Base-by-base conservation (phyloP, 306 rosid genomes). In the Chamaecrista fasciculata region DNA sequence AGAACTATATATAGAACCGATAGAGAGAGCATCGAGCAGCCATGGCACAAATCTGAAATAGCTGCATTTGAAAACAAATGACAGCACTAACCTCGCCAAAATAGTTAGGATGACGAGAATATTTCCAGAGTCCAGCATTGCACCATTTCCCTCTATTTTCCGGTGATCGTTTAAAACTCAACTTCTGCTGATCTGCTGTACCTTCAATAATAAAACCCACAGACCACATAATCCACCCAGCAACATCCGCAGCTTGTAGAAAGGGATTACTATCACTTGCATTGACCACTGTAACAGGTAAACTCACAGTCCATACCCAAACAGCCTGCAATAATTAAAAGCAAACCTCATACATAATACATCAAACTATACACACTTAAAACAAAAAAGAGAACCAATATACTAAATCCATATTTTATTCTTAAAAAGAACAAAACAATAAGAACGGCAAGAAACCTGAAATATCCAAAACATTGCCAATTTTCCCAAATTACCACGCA, bases 251-350 rank as follows among this genome's bases (percentile, higher is more conserved):
- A 72, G 85, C 71, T 59, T 76, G 80, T n/a, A 87, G 60, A 39
- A 79, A 72, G 60, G 99, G 95, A 53, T 76, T 84, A 67, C 81
- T 75, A 82, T 71, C 66, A 71, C 89, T 89, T 48, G 97, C 87
- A 84, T 94, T 94, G 48, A 89, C 95, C 44, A 94, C 62, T 1
- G 97, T 94, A 43, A 91, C 87, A 20, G 97, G 99, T 74, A 91
- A 89, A 77, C 97, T 91, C 75, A 94, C 99, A 24, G 92, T 40
- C 97, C 99, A 94, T 51, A 94, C 97, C 99, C 99, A 94, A 59
- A 87, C 87, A 72, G 97, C 97, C 99, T 94, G 86, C 62, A 83
- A 55, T 11, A 62, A 50, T 28, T 11, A 15, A 69, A 53, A 73
- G 21, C 5, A 61, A 34, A 36, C 40, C 43, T 50, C 52, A 60